Evolutionary conservation across 1,139 yeast genomes (phyloP), one percentile per base, ranked within the genome.

Genomic region (Yamadazyma blattariae): DNA sequence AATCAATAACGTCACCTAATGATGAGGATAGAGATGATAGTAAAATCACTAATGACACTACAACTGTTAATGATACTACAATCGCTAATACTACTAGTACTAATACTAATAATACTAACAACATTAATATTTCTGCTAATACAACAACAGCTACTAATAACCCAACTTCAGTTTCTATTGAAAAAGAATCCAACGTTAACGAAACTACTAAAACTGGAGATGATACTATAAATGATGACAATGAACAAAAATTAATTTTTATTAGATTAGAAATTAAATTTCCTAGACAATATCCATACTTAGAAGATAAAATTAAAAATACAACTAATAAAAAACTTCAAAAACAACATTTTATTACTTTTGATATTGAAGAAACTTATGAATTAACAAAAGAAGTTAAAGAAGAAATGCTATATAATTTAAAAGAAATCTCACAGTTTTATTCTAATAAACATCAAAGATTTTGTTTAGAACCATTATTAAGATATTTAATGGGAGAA

Each of bases 401-500:
- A 25, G 61, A 61, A 14, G 78, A 72, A 27, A 76, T 90, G 55
- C 49, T 73, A 16, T 52, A 56, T 3, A 71, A 67, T 21, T 59
- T 90, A 29, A 61, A 64, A 27, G 74, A 74, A 26, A 82, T 90
- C 14, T 67, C 89, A 0, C 57, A 58, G 2, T 74, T 72, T 38
- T 81, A 77, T 47, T 67, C 90, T 0, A 68, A 73, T 25, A 69
- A 70, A 33, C 62, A 65, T 38, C 77, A 78, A 22, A 64, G 69
- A 40, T 88, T 80, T 46, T 87, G 96, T 45, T 63, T 92, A 20
- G 97, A 92, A 51, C 81, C 87, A 1, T 80, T 95, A 46, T 61
- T 92, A 39, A 59, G 96, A 34, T 83, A 70, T 49, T 64, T 92
- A 5, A 67, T 89, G 64, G 98, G 98, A 1, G 97, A 90, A 45